Evolutionary conservation across 192 early-diverging fungal species (phyloP).

Genomic region (Coemansia pectinata): DNA sequence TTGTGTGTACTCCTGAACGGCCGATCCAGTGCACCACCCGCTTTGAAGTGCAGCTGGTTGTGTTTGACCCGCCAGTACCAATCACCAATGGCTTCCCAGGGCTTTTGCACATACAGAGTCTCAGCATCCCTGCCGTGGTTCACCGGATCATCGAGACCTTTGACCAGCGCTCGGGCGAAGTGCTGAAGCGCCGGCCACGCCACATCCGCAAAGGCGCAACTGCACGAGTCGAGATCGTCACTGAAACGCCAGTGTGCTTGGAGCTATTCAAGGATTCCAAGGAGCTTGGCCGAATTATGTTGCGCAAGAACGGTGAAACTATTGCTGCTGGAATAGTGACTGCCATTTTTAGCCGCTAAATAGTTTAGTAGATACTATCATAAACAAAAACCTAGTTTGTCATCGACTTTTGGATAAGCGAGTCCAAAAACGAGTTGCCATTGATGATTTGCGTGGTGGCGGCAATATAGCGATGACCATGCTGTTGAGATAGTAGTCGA

Average conservation of each 20-base stretch:
- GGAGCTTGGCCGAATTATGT: conserved; percentile 84
- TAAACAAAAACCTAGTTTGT: not conserved
- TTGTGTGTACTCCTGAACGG: conserved; percentile 69
- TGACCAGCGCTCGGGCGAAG: conserved; percentile 80
- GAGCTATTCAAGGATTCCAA: conserved; percentile 86
- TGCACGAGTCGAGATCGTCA: conserved; percentile 80
- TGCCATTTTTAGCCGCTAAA: conserved; percentile 35
- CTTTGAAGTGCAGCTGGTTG: conserved; percentile 85
- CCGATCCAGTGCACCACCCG: conserved; percentile 78
- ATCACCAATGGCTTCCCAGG: conserved; percentile 90
- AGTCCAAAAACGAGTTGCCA: conserved; percentile 76
- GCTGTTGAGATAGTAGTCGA: conserved; percentile 82
- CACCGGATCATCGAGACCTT: conserved; percentile 74
- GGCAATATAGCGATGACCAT: conserved; percentile 78
- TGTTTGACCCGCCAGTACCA: conserved; percentile 91
- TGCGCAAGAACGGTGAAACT: conserved; percentile 82
- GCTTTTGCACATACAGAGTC: conserved; percentile 83
- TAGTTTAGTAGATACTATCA: not conserved
- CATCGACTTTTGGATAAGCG: conserved; percentile 28
- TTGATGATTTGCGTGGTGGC: conserved; percentile 90
- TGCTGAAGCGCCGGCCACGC: conserved; percentile 83
- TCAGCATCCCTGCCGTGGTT: conserved; percentile 77
- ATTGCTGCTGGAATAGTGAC: conserved; percentile 87
- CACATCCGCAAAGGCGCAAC: conserved; percentile 61
- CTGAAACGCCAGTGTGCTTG: conserved; percentile 75